Conservation (phyloP, 495 filamentous ascomycete genomes). For the Hypoxylon trugodes region DNA sequence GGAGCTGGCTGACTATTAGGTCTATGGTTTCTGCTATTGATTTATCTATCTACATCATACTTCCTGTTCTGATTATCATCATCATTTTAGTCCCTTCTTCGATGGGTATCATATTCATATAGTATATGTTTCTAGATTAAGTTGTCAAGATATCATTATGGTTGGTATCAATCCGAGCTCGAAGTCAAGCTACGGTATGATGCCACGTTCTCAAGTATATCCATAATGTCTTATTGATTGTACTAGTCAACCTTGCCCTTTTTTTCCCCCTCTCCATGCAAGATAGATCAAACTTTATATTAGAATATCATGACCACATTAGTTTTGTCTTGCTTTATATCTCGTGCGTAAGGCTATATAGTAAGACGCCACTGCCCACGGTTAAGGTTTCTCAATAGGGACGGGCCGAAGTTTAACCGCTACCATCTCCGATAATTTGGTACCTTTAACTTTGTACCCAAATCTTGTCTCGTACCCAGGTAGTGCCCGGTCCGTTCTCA, state of each 20-base stretch:
- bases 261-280: too few relatives aligned
- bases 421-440: conserved; percentile 6
- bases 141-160: background rate
- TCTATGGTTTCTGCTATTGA: background rate
- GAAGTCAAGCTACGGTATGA: conserved; percentile 1
- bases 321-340: conserved; percentile 1
- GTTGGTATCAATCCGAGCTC: background rate
- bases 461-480: background rate
- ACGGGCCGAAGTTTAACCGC: conserved; percentile 40
- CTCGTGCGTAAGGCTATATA: background rate
- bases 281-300: too few relatives aligned
- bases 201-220: background rate
- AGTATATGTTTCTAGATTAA: conserved; percentile 2
- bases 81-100: background rate
- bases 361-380: background rate
- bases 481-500: conserved; percentile 6
- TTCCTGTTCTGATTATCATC: background rate
- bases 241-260: too few relatives aligned
- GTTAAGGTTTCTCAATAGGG: background rate
- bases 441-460: conserved; percentile 5
- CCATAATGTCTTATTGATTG: too few relatives aligned
- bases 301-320: background rate
- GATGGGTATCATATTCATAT: background rate
- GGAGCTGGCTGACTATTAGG: background rate
- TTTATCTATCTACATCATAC: conserved; percentile 1